These are phyloP conservation scores for Fusarium buharicum DNA, from an alignment of 2,329 filamentous ascomycete genomes.

Conservation along the genomic window DNA sequence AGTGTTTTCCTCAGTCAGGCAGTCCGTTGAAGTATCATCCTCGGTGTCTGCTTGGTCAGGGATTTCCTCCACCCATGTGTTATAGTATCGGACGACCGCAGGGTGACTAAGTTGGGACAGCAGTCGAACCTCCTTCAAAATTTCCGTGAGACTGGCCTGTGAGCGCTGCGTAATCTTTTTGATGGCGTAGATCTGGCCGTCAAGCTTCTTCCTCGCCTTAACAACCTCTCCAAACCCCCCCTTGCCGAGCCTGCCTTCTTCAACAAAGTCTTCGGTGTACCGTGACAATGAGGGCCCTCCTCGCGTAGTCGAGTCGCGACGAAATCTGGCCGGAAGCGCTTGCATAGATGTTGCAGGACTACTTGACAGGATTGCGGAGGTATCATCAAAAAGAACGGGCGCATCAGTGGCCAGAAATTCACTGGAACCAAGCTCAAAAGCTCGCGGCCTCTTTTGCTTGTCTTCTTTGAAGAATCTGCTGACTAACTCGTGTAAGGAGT, in stretches of 20 bases:
- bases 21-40: conserved; percentile 65
- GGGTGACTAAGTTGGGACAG: conserved; percentile 94
- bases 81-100: conserved; percentile 87
- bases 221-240: conserved; percentile 97
- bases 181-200: conserved; percentile 92
- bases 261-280: conserved; percentile 89
- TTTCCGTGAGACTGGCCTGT: conserved; percentile 80
- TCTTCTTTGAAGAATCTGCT: conserved; percentile 86
- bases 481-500: conserved; percentile 81
- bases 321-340: conserved; percentile 59
- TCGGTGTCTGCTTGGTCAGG: conserved; percentile 65
- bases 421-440: conserved; percentile 76
- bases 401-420: conserved; percentile 75
- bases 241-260: conserved; percentile 88
- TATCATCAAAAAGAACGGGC: conserved; percentile 63
- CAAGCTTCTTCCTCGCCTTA: conserved; percentile 92
- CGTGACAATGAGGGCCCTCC: conserved; percentile 69
- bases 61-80: conserved; percentile 89
- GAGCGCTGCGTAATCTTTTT: conserved; percentile 94
- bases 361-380: conserved; percentile 53
- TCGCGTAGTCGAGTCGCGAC: conserved; percentile 70
- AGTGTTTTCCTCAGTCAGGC: conserved; percentile 53
- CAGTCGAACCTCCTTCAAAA: conserved; percentile 85
- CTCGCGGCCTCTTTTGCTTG: conserved; percentile 82
- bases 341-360: conserved; percentile 57